Evolutionary conservation across 2,329 filamentous ascomycete species (phyloP), one percentile per base, ranked within the genome.

Genomic region (Fusarium caatingaense): DNA sequence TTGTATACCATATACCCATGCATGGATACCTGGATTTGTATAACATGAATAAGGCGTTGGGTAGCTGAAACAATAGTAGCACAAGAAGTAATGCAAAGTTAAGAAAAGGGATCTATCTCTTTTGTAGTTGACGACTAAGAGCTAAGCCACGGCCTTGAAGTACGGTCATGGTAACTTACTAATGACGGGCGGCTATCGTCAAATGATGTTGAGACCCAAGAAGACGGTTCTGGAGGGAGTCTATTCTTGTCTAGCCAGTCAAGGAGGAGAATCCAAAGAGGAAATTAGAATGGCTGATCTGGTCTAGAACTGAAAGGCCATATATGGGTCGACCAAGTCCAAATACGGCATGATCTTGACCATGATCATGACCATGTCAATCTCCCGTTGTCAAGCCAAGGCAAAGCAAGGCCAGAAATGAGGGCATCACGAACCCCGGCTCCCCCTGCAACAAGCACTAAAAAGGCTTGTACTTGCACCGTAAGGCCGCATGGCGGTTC

Each of bases 271-370:
- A 27, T 32, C 44, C 27, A 68, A 71, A 60, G 25, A 20, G 54
- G 67, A 68, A 71, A 57, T 65, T 49, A 55, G 16, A 56, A 68
- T 55, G 68, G 59, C 30, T 51, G 67, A 71, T 70, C 59, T 32
- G 68, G 63, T 68, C 59, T 59, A 68, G 68, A 68, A 55, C 64
- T 20, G 15, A 34, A 18, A 41, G 67, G 48, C 55, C 50, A 54
- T 55, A 15, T 40, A 68, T 65, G 55, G 68, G 55, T 55, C 51
- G 64, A 61, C 55, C 58, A 49, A 41, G 51, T 37, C 50, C 13
- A 34, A 56, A 68, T 53, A 54, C 56, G 32, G 34, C 51, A 58
- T 65, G 63, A 60, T 56, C 25, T 45, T 37, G 45, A 42, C n/a
- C 28, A 32, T 50, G 30, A 44, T 34, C 28, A 41, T 47, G 30